These are phyloP conservation scores for Crotalaria pallida DNA, from an alignment of 306 rosid genomes.

Conservation along the genomic window DNA sequence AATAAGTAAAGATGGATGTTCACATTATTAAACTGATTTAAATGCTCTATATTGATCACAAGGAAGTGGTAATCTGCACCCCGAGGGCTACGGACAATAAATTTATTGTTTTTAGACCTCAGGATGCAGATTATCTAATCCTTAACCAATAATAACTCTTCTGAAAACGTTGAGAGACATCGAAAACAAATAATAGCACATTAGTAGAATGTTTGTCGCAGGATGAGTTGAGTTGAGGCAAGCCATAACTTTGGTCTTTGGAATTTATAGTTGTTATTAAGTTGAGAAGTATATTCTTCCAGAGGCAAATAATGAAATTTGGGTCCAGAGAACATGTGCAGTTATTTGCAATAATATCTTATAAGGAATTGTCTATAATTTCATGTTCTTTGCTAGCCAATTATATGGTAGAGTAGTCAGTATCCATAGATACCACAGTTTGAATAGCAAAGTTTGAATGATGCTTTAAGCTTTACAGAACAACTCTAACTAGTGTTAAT, in stretches of 20 bases:
- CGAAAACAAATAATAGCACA: neutral
- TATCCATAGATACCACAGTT: neutral
- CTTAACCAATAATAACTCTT: slow-evolving; percentile 27
- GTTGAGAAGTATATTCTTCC: slow-evolving; percentile 16
- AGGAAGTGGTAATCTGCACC: slow-evolving; percentile 41
- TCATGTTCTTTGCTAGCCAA: slow-evolving; percentile 30
- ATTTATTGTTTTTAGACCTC: slow-evolving; percentile 51
- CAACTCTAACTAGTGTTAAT: neutral
- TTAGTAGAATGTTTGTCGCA: slow-evolving; percentile 5
- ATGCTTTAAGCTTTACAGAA: neutral
- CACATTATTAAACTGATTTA: neutral
- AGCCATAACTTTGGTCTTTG: neutral
- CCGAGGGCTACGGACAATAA: slow-evolving; percentile 24
- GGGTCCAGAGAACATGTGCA: neutral
- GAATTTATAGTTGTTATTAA: slow-evolving; percentile 41
- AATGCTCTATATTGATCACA: slow-evolving; percentile 5
- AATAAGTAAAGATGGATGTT: neutral
- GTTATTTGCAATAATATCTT: neutral
- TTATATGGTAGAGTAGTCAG: neutral
- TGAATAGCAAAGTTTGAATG: neutral
- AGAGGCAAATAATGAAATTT: neutral
- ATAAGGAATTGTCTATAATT: neutral
- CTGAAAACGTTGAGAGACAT: neutral
- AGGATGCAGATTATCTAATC: slow-evolving; percentile 49
- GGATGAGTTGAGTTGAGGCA: slow-evolving; percentile 20